Base-by-base conservation (phyloP, 225 moss, liverwort and hornwort genomes). In the Polytrichum commune region DNA sequence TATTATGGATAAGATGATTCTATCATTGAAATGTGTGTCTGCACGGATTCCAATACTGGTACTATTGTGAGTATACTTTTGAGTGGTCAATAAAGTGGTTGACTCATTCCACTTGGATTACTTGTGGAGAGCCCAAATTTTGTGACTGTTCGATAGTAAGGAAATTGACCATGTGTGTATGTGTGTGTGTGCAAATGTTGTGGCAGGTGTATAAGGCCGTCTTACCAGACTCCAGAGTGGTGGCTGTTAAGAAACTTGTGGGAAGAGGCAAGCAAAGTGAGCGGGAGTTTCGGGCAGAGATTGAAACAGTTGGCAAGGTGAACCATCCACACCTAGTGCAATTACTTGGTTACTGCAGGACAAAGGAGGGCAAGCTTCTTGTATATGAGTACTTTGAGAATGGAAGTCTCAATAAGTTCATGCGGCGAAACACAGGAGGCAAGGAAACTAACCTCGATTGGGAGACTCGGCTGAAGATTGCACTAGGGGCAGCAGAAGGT, bases 261-360 rank as follows among this genome's bases (percentile, higher is more conserved):
- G 83, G 81, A 67, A 81, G 28, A 72, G 79, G 79, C 9, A 84
- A 81, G 66, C 83, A 81, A 65, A 84, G 81, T 33, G 87, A 87
- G 27, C 76, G 87, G 2, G 84, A 87, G 35, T 81, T 87, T 27
- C 81, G 81, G 29, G 87, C 87, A 4, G 84, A 84, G 72, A 84
- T 87, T 53, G 87, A 87, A 66, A 87, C 87, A 0, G 81, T 87
- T 23, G 87, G 84, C 63, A 87, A 84, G 30, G 84, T 84, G 22
- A 80, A 84, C 63, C 87, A 87, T 69, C 74, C 74, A 6, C 84
- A 84, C 46, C 64, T 87, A 13, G 84, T 87, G 0, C 81, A 77
- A 61, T 62, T 87, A 74, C 77, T 87, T 23, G 87, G 87, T 6
- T 87, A 84, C 67, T 84, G 84, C 74, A 74, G 75, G 66, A 84